Evolutionary conservation across 441 rosid species (phyloP).

Genomic region (Erodium texanum): DNA sequence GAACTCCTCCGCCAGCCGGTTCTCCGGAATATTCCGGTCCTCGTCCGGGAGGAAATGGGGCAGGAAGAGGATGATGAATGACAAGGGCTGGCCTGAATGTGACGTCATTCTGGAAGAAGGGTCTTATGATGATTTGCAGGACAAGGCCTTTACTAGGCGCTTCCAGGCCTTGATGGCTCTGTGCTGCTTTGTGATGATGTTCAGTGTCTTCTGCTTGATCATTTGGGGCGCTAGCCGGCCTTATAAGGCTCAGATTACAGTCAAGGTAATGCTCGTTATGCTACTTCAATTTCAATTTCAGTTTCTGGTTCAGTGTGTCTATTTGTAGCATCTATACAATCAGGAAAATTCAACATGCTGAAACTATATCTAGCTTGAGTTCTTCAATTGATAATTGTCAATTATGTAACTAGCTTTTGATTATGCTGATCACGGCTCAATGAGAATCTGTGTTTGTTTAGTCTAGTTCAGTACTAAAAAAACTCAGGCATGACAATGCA

Average conservation of each 20-base stretch:
- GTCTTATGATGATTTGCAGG: slow-evolving; percentile 46
- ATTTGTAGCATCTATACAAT: no score
- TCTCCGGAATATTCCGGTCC: neutral
- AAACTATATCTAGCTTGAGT: no score
- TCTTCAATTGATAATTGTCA: neutral
- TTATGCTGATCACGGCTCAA: neutral
- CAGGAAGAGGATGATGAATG: slow-evolving; percentile 46
- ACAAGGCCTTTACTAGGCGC: slow-evolving; percentile 41
- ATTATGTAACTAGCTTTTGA: neutral
- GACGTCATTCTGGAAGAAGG: slow-evolving; percentile 74
- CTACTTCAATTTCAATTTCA: no score
- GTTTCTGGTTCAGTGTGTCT: no score
- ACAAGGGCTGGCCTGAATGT: slow-evolving; percentile 84
- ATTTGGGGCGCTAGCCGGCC: slow-evolving; percentile 90
- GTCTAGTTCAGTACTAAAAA: no score
- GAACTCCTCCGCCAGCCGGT: slow-evolving; percentile 4
- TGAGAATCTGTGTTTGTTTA: no score
- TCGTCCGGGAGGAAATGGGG: neutral
- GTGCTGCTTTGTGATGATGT: slow-evolving; percentile 43
- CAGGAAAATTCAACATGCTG: no score
- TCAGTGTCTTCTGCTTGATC: slow-evolving; percentile 76
- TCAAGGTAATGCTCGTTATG: slow-evolving; percentile 44
- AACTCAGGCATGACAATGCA: no score
- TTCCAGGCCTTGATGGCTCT: slow-evolving; percentile 56
- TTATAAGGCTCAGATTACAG: slow-evolving; percentile 56